Base-by-base conservation (phyloP, 108 stramenopile genomes). In the Aurantiochytrium sp. region DNA sequence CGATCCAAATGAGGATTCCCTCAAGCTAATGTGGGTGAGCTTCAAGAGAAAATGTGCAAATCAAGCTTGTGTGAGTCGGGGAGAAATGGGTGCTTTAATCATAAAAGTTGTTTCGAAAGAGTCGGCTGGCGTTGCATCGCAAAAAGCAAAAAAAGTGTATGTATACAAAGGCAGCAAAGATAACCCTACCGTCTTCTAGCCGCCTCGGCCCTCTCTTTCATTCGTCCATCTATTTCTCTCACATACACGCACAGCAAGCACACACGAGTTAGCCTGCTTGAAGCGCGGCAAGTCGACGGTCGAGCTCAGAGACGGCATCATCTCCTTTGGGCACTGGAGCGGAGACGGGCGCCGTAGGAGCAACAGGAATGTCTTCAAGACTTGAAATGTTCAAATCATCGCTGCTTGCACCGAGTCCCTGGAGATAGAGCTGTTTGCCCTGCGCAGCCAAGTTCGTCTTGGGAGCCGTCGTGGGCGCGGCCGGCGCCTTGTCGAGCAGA, bases 381-480 rank as follows among this genome's bases (percentile, higher is more conserved):
- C 64, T 23, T 8, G 42, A 8, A 10, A 69, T 14, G 35, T 23
- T 23, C 64, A 59, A 59, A 59, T 59, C n/a, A 23, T 59, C n/a
- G 3, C 59, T 59, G 59, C 35, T 35, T 35, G 35, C 35, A 35
- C 64, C 42, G 25, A 69, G 8, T 10, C 64, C 42, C 64, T 42
- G 64, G 35, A 69, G 42, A 42, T 69, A 69, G 8, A 69, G 64
- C 64, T 44, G 45, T 51, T 5, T 87, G 44, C 44, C 72, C 72
- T 73, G 72, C 72, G 16, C 88, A 6, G 89, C 89, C 5, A 35
- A 12, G 5, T 29, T 6, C 35, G 76, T 49, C 47, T 53, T 89
- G 55, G 90, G 90, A 10, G 90, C 90, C 45, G 87, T 88, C 21
- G 87, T 90, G 25, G 91, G 91, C 35, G 90, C 90, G 21, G 72